Base-by-base conservation (phyloP, 2,329 filamentous ascomycete genomes). In the Alternaria sp. region DNA sequence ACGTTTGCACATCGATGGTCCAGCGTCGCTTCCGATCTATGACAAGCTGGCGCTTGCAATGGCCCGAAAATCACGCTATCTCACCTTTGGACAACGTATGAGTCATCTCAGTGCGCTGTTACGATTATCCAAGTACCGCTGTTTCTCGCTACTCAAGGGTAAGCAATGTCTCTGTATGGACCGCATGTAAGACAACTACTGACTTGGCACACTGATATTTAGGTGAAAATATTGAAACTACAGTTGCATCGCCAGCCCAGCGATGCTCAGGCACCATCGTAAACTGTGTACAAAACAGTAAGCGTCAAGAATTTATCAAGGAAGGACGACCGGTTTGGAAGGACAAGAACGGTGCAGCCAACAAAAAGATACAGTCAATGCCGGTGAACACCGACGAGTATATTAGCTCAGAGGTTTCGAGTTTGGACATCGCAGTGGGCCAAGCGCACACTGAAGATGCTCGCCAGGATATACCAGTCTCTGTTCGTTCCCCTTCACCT, bases 101-200 rank as follows among this genome's bases (percentile, higher is more conserved):
- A 9, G 52, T 4, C 43, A 44, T 16, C 38, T 63, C 11, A 59
- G 57, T 30, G 49, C 28, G 8, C 48, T 65, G 34, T 43, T 65
- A 4, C 26, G n/a, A 16, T 36, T 48, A 14, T 57, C 57, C 39
- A 67, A 67, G 36, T 28, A 22, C 9, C 44, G 54, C 1, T 65
- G 62, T 47, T 62, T 62, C 24, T 59, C 58, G 7, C 28, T 67
- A 30, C 56, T 67, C 58, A 67, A 61, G 44, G 59, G 54, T 30
- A 30, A 11, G 28, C 7, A 30, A 30, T 30, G 28, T 30, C 28
- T 11, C 28, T 30, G 28, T 30, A 11, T 3, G 3, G 9, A 30
- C 28, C 8, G 28, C 11, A 11, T 30, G 8, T 30, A 11, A 30
- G 28, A 11, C 28, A 11, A 30, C 28, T 30, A 30, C 28, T 30